Evolutionary conservation across 2,329 filamentous ascomycete species (phyloP), one percentile per base, ranked within the genome.

Genomic region (Aspergillus oerlinghausenensis): DNA sequence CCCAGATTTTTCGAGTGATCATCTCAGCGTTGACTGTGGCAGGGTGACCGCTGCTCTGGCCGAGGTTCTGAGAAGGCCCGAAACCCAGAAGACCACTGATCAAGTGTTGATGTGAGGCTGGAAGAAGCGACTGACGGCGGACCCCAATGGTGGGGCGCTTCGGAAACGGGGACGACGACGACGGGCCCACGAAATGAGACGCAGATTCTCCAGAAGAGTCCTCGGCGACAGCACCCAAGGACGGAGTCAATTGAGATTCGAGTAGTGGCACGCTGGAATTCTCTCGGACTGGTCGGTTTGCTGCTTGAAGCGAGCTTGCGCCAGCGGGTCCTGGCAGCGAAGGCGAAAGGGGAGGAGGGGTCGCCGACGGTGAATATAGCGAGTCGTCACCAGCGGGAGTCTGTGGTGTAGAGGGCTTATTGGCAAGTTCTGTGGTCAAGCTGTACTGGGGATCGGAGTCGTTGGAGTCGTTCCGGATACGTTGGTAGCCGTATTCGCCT

Each of bases 1-100:
- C 93, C 94, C 94, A 99, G 66, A 97, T 87, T 80, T 96, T 97
- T 71, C 90, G 74, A 52, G 68, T 66, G 56, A 73, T 65, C 73
- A 75, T 77, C 52, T 71, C 72, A 58, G 63, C 49, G 52, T 61
- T 59, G 54, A 61, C 55, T 50, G 63, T 55, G 45, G 61, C 58
- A 19, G 60, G 55, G 49, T 61, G 59, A 51, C 55, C 59, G 53
- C 51, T 60, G 54, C 56, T 61, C 17, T 60, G 60, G 23, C 66
- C 66, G 42, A 63, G 66, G 51, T 60, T 55, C 26, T 56, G 61
- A 17, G 60, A 62, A 52, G 54, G 60, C 10, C 57, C 65, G 6
- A 66, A 64, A 38, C 73, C 69, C 42, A 75, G 56, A 54, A 75
- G 61, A 19, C 68, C 67, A 35, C 61, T 68, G 53, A 76, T 71